Evolutionary conservation across 805 yeast genomes (phyloP).

Genomic region (Kuraishia capsulata): DNA sequence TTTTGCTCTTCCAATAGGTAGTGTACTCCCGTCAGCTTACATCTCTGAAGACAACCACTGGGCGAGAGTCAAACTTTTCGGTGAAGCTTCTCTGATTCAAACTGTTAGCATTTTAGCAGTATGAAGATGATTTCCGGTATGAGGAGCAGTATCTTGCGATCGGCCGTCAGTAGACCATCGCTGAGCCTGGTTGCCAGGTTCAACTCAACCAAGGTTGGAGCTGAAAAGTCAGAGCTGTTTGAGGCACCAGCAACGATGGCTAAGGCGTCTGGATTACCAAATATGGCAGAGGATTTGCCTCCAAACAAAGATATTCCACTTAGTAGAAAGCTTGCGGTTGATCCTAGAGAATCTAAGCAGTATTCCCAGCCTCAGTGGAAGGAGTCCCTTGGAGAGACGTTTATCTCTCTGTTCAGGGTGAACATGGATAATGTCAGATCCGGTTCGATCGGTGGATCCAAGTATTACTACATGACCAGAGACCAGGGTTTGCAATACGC

Average conservation of each 20-base stretch:
- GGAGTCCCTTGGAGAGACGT: constrained; percentile 53
- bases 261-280: constrained; percentile 22
- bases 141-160: no score
- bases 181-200: background rate
- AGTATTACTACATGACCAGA: constrained; percentile 81
- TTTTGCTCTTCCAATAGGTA: no score
- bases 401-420: constrained; percentile 52
- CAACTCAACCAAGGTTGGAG: constrained; percentile 1
- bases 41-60: no score
- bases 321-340: constrained; percentile 18
- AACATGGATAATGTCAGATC: constrained; percentile 92
- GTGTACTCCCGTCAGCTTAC: no score
- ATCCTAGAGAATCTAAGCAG: constrained; percentile 18
- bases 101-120: no score
- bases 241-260: constrained; percentile 16
- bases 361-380: constrained; percentile 37
- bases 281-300: constrained; percentile 21
- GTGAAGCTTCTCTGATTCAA: no score
- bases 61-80: no score
- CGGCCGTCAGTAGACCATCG: no score
- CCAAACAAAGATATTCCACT: constrained; percentile 26
- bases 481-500: constrained; percentile 72
- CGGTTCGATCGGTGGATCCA: constrained; percentile 89
- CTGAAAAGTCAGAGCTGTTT: no score
- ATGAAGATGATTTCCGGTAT: no score